These are phyloP conservation scores for Hemisphaericaspora nanyangensis DNA, from an alignment of 805 yeast species.

Conservation along the genomic window DNA sequence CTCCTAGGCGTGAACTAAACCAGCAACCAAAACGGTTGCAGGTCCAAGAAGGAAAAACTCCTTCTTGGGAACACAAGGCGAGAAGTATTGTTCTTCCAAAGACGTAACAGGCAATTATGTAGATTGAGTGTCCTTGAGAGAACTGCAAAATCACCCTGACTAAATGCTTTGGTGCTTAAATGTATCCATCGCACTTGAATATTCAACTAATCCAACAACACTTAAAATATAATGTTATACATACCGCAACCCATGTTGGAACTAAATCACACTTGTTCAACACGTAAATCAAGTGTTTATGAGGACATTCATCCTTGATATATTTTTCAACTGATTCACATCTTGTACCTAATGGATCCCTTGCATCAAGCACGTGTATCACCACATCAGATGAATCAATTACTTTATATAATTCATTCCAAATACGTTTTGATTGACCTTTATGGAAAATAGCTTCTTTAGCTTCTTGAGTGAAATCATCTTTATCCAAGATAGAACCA, in stretches of 20 bases:
- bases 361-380: constrained; percentile 92
- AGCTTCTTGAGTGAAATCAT: constrained; percentile 86
- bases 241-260: constrained; percentile 99
- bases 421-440: constrained; percentile 97
- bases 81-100: constrained; percentile 80
- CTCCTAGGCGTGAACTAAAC: constrained; percentile 25
- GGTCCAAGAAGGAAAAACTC: constrained; percentile 51
- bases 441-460: constrained; percentile 93
- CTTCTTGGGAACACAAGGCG: constrained; percentile 45
- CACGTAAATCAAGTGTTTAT: constrained; percentile 91
- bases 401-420: constrained; percentile 97
- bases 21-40: constrained; percentile 34
- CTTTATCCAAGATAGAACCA: constrained; percentile 52
- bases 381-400: constrained; percentile 97
- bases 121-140: constrained; percentile 14
- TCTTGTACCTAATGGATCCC: constrained; percentile 96
- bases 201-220: background rate
- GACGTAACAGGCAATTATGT: constrained; percentile 88
- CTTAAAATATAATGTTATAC: too few species aligned
- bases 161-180: constrained; percentile 70
- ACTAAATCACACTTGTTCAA: constrained; percentile 96
- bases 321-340: constrained; percentile 92
- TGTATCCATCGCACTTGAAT: background rate
- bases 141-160: constrained; percentile 65
- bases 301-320: constrained; percentile 90